phyloP scores from a whole-genome alignment of 768 basidiomycete species.

The Floccularia luteovirens region DNA sequence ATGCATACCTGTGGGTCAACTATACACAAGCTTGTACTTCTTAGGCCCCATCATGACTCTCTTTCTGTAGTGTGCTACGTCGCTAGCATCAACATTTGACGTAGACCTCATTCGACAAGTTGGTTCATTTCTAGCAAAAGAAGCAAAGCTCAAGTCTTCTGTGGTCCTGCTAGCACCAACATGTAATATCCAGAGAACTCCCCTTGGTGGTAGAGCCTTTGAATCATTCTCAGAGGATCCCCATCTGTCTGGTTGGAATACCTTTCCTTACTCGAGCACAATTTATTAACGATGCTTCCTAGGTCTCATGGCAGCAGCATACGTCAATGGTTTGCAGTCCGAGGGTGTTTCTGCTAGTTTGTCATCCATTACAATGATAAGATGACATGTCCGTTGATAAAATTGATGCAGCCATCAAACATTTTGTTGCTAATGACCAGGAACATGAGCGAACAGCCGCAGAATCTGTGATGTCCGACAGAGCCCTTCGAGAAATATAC shows the following conservation, averaged over 20 bases:
- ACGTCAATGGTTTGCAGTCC: constrained; percentile 61
- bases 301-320: constrained; percentile 57
- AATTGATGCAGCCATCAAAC: constrained; percentile 48
- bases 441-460: constrained; percentile 63
- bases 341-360: constrained; percentile 54
- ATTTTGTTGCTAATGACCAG: constrained; percentile 69
- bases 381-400: background rate
- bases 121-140: constrained; percentile 54
- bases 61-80: constrained; percentile 49
- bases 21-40: background rate
- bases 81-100: constrained; percentile 67
- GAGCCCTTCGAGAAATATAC: constrained; percentile 68
- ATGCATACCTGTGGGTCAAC: constrained; percentile 49
- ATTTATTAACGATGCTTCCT: constrained; percentile 9
- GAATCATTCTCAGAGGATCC: constrained; percentile 74
- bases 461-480: constrained; percentile 54
- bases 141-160: constrained; percentile 59
- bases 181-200: constrained; percentile 66
- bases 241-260: constrained; percentile 40
- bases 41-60: background rate
- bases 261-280: background rate
- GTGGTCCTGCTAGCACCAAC: constrained; percentile 65
- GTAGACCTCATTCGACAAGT: constrained; percentile 43
- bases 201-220: constrained; percentile 54
- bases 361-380: constrained; percentile 7